Base-by-base conservation (phyloP, 2,329 filamentous ascomycete species). In the Furcasterigmium furcatum region DNA sequence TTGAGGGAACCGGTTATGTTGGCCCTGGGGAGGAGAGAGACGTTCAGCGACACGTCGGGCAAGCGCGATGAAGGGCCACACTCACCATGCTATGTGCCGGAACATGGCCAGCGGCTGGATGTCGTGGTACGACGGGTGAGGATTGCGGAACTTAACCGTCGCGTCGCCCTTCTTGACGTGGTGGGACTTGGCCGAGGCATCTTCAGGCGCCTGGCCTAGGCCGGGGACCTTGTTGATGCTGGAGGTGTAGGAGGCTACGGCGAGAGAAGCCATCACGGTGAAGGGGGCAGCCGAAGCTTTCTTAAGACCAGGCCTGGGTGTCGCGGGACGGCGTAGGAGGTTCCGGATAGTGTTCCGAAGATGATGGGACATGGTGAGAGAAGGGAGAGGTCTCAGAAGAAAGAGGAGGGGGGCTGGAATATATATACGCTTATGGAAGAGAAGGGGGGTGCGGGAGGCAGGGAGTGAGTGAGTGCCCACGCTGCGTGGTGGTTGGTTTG, bases 71-170 rank as follows among this genome's bases (percentile, higher is more conserved):
- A 6, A 30, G 27, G 32, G 21, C 13, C 6, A 5, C 14, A 56
- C 66, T 13, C 55, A 72, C 71, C 62, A 65, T 20, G 70, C 16
- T 3, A 72, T 55, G n/a, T 59, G 60, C 21, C 50, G 51, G 1
- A 66, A 10, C 6, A 65, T 57, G 14, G 54, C 55, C 19, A 49
- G 45, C 1, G 51, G 35, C 14, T 50, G 41, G 3, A 50, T 49
- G 9, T 53, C 41, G 4, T 49, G 56, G 45, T 61, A 73, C 0
- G 76, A 80, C n/a, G 73, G 68, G 43, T 80, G 69, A 0, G 72
- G 70, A 49, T 80, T 81, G 46, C 63, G 63, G 58, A 80, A 81
- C 48, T 67, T 66, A 39, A 67, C 56, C 18, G 68, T 52, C 20
- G 49, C 55, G 35, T 74, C 73, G 35, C 62, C 52, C 42, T 60